Conservation (phyloP, 2,329 filamentous ascomycete genomes). For the Chrysoporthe puriensis region DNA sequence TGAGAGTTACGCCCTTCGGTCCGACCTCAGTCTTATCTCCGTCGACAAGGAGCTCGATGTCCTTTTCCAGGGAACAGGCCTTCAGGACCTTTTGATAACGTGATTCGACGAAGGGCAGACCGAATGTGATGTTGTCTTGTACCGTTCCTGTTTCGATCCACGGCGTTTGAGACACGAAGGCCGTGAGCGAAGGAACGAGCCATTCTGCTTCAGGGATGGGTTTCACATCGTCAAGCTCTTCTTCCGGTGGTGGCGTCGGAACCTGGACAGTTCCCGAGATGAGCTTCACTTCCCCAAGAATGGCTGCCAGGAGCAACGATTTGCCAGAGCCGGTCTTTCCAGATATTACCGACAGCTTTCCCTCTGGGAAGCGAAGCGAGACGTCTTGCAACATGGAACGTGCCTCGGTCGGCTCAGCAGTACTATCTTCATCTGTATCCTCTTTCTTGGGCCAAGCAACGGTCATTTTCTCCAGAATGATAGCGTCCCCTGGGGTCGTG, state of each 20-base stretch:
- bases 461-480: slow-evolving; percentile 38
- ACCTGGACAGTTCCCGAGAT: slow-evolving; percentile 38
- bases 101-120: slow-evolving; percentile 41
- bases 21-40: slow-evolving; percentile 50
- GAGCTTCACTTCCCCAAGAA: slow-evolving; percentile 45
- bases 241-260: slow-evolving; percentile 33
- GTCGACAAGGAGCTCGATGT: slow-evolving; percentile 46
- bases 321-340: slow-evolving; percentile 47
- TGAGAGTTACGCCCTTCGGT: slow-evolving; percentile 47
- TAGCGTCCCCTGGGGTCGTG: slow-evolving; percentile 32
- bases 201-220: slow-evolving; percentile 36
- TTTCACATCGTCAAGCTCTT: slow-evolving; percentile 31
- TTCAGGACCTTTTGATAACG: slow-evolving; percentile 51
- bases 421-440: slow-evolving; percentile 31
- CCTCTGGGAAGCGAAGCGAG: slow-evolving; percentile 39
- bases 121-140: slow-evolving; percentile 51
- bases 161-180: slow-evolving; percentile 51
- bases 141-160: slow-evolving; percentile 53
- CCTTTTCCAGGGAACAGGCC: slow-evolving; percentile 48
- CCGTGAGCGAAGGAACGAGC: slow-evolving; percentile 44
- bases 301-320: slow-evolving; percentile 43
- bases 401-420: slow-evolving; percentile 30
- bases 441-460: slow-evolving; percentile 41
- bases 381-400: slow-evolving; percentile 40
- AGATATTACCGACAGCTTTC: slow-evolving; percentile 41